phyloP scores from a whole-genome alignment of 164 flowering plant genomes.

The Magnolia changhungtana region DNA sequence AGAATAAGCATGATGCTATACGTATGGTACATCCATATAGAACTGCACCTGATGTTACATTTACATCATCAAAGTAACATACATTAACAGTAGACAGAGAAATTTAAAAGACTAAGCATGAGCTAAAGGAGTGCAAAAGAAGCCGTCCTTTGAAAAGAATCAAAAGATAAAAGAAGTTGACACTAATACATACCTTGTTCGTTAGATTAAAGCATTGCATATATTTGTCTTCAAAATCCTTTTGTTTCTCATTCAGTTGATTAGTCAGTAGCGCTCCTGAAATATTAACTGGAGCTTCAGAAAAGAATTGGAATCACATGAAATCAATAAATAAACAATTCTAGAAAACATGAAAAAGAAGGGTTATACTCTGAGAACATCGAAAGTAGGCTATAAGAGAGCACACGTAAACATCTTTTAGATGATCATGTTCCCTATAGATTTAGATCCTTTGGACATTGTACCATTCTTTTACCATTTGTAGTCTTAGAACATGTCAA shows the following conservation, averaged over 20 bases:
- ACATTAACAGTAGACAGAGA: too few relatives aligned
- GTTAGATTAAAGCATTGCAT: conserved; percentile 44
- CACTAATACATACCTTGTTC: conserved; percentile 50
- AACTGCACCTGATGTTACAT: too few relatives aligned
- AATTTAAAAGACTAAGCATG: too few relatives aligned
- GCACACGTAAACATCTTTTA: neutral
- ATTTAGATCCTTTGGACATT: too few relatives aligned
- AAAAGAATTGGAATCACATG: neutral
- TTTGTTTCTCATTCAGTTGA: conserved; percentile 50
- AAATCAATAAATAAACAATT: neutral
- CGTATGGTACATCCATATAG: too few relatives aligned
- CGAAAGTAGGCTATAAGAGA: neutral
- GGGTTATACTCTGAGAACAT: neutral
- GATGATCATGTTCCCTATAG: neutral
- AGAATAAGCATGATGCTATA: too few relatives aligned
- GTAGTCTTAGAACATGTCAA: too few relatives aligned
- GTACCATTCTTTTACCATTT: too few relatives aligned
- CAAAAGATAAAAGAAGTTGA: neutral
- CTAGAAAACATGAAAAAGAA: neutral
- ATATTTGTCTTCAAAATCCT: conserved; percentile 68
- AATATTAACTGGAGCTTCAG: conserved; percentile 2
- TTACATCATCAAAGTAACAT: too few relatives aligned
- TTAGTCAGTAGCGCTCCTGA: conserved; percentile 48
- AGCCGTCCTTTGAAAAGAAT: neutral
- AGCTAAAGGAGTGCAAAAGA: too few relatives aligned